Evolutionary conservation across 2,329 filamentous ascomycete genomes (phyloP), one percentile per base, ranked within the genome.

Genomic region (Arthrobotrys sinensis): DNA sequence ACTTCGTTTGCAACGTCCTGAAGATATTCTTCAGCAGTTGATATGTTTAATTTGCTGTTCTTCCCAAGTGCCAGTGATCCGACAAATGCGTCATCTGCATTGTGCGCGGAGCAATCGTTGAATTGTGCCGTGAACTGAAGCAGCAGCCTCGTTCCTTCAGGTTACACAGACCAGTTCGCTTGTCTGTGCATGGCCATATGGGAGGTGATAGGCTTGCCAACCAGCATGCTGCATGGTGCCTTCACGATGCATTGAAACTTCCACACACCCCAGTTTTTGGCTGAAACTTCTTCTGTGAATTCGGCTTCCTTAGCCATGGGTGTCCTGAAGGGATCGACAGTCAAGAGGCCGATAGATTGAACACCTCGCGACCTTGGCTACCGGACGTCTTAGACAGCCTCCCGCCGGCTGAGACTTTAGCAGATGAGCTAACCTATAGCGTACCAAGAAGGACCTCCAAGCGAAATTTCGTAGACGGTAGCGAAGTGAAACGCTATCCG

Each of bases 111-210:
- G 60, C 55, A 60, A 62, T 10, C 21, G 7, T 66, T 34, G 24
- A 73, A 57, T 60, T 77, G 50, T 67, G 60, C 66, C 60, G 66
- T 63, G 57, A 60, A 62, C 52, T 55, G 28, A 48, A 50, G 38
- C n/a, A 52, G 28, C 52, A 67, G 45, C 53, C 52, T 66, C 60
- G 14, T 16, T 50, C 16, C 34, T 43, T 52, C 19, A 55, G 21
- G 75, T 78, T 72, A 78, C 75, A 78, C 75, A 72, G 45, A 63
- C 28, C 50, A 66, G 40, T 50, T 78, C 75, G 75, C 67, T 78
- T 72, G 66, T 36, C 75, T 36, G 36, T 63, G 66, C 66, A 60
- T 28, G 36, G 34, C 36, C 32, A 57, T 34, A 71, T 55, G 60
- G 60, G 36, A 70, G 53, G 62, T 67, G 50, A 77, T 70, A 46